Percentiles rank a stretch among this genome's conserved stretches.
These are phyloP conservation scores for Lichtheimia ramosa DNA, from an alignment of 371 early-diverging fungal species.

Conservation along the genomic window DNA sequence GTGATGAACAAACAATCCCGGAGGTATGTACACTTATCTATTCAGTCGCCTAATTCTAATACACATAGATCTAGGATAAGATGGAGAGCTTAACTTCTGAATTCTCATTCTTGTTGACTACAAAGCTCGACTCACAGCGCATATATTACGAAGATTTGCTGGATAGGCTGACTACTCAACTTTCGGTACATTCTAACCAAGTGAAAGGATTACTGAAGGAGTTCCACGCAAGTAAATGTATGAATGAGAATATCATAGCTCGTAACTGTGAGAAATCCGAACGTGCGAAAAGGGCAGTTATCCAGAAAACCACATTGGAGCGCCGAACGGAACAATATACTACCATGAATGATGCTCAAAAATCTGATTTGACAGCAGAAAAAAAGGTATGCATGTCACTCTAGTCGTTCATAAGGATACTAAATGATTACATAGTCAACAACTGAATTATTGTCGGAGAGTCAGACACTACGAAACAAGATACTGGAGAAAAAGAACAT, in stretches of 20 bases:
- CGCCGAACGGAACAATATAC: not conserved
- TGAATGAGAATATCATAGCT: constrained; percentile 6
- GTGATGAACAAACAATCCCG: not conserved
- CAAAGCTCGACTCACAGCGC: constrained; percentile 86
- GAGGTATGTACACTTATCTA: constrained; percentile 11
- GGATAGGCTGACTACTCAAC: constrained; percentile 43
- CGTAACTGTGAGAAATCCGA: not conserved
- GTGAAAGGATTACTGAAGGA: constrained; percentile 12
- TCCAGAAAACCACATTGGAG: not conserved
- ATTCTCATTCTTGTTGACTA: constrained; percentile 73
- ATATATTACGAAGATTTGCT: constrained; percentile 80
- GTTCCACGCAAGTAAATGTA: constrained; percentile 7
- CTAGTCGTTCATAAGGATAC: too few species aligned
- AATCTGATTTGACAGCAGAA: not conserved
- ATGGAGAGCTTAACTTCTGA: constrained; percentile 73
- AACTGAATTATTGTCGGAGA: constrained; percentile 22
- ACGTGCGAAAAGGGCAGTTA: not conserved
- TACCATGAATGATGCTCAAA: not conserved
- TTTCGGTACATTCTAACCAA: constrained; percentile 32
- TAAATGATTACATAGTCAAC: constrained; percentile 17
- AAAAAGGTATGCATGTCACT: not conserved
- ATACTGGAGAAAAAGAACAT: constrained; percentile 21
- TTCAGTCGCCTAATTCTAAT: not conserved
- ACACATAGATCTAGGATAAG: constrained; percentile 53
- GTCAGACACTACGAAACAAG: constrained; percentile 22